Conservation (phyloP, 352 stramenopile genomes). For the Phytophthora quininea region DNA sequence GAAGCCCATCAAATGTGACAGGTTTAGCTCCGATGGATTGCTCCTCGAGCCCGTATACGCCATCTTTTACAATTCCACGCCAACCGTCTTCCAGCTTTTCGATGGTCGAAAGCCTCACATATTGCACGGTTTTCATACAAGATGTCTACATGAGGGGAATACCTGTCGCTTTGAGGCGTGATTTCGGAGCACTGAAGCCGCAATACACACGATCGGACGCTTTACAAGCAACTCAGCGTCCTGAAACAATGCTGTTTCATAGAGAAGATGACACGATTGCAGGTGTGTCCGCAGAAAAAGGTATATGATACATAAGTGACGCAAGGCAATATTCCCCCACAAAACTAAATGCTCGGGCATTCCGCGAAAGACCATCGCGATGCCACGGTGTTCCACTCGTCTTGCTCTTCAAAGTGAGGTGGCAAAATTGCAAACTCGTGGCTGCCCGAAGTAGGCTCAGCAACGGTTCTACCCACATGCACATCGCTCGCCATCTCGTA, state of each 20-base stretch:
- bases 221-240: constrained; percentile 1
- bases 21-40: constrained; percentile 2
- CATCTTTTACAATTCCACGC: constrained; percentile 6
- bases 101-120: constrained; percentile 2
- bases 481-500: constrained; percentile 26
- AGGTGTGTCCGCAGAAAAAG: constrained; percentile 5
- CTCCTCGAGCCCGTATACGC: constrained; percentile 13
- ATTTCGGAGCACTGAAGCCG: not conserved
- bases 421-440: constrained; percentile 22
- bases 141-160: constrained; percentile 19
- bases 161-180: constrained; percentile 13
- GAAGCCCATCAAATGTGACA: constrained; percentile 6
- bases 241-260: constrained; percentile 14
- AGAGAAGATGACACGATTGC: not conserved
- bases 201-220: not conserved
- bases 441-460: constrained; percentile 9
- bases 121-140: constrained; percentile 9
- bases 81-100: constrained; percentile 15
- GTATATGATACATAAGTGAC: constrained; percentile 11
- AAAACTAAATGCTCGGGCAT: constrained; percentile 2
- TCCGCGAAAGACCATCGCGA: constrained; percentile 14
- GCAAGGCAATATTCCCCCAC: constrained; percentile 16
- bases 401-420: constrained; percentile 20
- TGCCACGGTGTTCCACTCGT: constrained; percentile 1
- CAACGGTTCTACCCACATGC: constrained; percentile 28